phyloP scores from a whole-genome alignment of 768 basidiomycete genomes.

The Boletus sp. region DNA sequence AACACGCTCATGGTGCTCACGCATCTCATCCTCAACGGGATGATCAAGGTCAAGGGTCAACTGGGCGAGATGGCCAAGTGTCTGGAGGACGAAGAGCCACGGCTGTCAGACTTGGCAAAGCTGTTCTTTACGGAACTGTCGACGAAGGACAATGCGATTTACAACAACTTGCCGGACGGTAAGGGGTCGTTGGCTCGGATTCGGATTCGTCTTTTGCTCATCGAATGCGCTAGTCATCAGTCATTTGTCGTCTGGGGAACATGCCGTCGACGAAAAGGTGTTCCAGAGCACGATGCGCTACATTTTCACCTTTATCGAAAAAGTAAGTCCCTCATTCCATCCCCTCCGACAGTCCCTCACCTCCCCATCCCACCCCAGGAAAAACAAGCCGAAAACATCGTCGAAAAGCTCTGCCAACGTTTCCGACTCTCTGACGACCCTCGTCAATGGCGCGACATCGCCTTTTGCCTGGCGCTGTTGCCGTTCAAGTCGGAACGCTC shows the following conservation, averaged over 20 bases:
- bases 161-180: slow-evolving; percentile 98
- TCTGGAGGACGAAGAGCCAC: slow-evolving; percentile 82
- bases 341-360: neutral
- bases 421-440: slow-evolving; percentile 87
- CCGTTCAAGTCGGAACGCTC: slow-evolving; percentile 98
- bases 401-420: slow-evolving; percentile 96
- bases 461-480: slow-evolving; percentile 89
- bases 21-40: slow-evolving; percentile 94
- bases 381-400: slow-evolving; percentile 96
- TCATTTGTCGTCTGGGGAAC: slow-evolving; percentile 86
- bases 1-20: slow-evolving; percentile 99
- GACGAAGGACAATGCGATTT: slow-evolving; percentile 98
- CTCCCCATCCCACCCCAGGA: slow-evolving; percentile 52
- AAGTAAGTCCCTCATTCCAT: slow-evolving; percentile 46
- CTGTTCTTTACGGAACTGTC: slow-evolving; percentile 95
- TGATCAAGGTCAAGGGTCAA: slow-evolving; percentile 99
- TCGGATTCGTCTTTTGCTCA: neutral
- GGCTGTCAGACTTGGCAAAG: slow-evolving; percentile 94
- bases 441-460: slow-evolving; percentile 96
- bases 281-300: slow-evolving; percentile 94
- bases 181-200: slow-evolving; percentile 20
- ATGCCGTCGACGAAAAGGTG: slow-evolving; percentile 87
- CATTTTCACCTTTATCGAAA: slow-evolving; percentile 96
- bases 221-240: slow-evolving; percentile 69
- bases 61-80: slow-evolving; percentile 99